Evolutionary conservation across 345 rosid genomes (phyloP).

Genomic region (Eucalyptus caleyi): DNA sequence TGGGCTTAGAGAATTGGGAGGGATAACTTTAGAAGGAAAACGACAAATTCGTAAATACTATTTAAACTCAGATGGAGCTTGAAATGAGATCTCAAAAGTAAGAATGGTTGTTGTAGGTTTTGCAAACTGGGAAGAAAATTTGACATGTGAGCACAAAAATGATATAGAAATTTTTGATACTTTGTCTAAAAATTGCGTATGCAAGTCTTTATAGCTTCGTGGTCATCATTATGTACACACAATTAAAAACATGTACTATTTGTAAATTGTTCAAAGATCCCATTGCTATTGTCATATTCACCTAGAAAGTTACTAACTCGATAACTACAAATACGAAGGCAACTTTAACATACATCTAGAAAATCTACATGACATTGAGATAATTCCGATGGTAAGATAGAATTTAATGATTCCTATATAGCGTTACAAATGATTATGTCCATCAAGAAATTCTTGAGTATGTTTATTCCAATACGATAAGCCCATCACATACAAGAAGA

Average conservation of each 20-base stretch:
- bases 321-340: too few species aligned
- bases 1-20: background rate
- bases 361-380: background rate
- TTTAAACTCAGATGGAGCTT: too few species aligned
- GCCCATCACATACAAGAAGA: background rate
- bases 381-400: rapidly evolving
- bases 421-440: background rate
- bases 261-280: rapidly evolving
- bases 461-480: too few species aligned
- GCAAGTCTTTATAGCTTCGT: background rate
- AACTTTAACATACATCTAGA: background rate
- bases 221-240: background rate
- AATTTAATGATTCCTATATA: rapidly evolving
- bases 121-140: background rate
- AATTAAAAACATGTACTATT: too few species aligned
- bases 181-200: background rate
- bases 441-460: background rate
- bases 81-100: too few species aligned
- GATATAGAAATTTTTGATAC: too few species aligned
- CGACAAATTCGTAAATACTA: background rate
- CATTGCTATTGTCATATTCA: background rate
- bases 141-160: background rate
- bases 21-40: background rate
- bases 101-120: background rate
- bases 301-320: background rate